Base-by-base conservation (phyloP, 2,329 filamentous ascomycete genomes). In the Capronia americana region DNA sequence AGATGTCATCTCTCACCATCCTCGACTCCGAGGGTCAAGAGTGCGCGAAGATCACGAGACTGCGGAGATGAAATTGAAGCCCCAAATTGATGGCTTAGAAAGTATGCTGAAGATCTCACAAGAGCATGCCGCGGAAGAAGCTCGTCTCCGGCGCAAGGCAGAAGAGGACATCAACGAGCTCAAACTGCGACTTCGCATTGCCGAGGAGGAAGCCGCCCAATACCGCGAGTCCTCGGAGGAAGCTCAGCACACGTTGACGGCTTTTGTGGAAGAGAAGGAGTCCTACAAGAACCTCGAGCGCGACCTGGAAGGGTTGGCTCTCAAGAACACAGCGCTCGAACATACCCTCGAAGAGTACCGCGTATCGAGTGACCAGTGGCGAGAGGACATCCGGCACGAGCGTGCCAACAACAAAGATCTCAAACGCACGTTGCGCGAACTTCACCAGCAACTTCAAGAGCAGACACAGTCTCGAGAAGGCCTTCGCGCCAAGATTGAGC, bases 401-500 rank as follows among this genome's bases (percentile, higher is more conserved):
- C 84, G 83, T 70, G 78, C 79, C 51, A 85, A 87, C 70, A 93
- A 92, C 72, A 92, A 90, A 77, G 89, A 90, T 70, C 82, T 87
- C 10, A 84, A 89, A 57, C 50, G 63, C 24, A 68, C 68, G 10
- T 46, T 74, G 24, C 68, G 67, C 26, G 55, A 66, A 28, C 84
- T 97, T 63, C 88, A 89, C 68, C 86, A 86, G 54, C 93, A 96
- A 75, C 87, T 95, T 50, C 89, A 95, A 74, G 93, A 97, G 79
- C 94, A 92, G 74, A 88, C 93, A 74, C 88, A 90, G 69, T 86
- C 96, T 66, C 90, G 93, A 65, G 92, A 97, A 76, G 88, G 85
- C 67, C 93, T 96, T 86, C 90, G 92, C 71, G 83, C 84, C 76
- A 96, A 95, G 78, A 91, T 97, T 74, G 87, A 94, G 72, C 88